Conservation (phyloP, 768 basidiomycete genomes). For the Podaxis sp. region DNA sequence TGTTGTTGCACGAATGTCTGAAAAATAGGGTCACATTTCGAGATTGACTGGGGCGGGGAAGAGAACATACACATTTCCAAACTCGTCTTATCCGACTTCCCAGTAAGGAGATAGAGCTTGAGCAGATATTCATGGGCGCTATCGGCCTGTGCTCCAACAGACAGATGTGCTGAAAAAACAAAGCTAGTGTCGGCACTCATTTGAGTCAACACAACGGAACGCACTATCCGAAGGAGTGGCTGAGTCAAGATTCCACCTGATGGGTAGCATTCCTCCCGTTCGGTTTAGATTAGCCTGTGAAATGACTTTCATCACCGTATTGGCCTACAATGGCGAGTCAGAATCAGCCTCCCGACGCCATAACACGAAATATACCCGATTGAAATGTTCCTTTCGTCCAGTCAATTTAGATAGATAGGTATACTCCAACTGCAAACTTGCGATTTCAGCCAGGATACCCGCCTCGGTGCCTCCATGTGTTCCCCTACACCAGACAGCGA, state of each 20-base stretch:
- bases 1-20: constrained; percentile 60
- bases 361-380: constrained; percentile 36
- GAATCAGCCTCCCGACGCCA: neutral
- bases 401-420: constrained; percentile 78
- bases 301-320: constrained; percentile 44
- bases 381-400: constrained; percentile 58
- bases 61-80: constrained; percentile 60
- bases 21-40: neutral
- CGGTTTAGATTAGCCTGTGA: constrained; percentile 36
- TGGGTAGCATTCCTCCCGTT: constrained; percentile 63
- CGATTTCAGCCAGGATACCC: constrained; percentile 72
- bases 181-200: neutral
- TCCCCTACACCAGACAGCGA: constrained; percentile 11
- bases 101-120: constrained; percentile 68
- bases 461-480: constrained; percentile 25
- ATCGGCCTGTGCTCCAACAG: constrained; percentile 65
- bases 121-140: constrained; percentile 77
- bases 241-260: constrained; percentile 46
- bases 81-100: constrained; percentile 51
- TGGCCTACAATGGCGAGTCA: constrained; percentile 30
- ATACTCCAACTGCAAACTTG: constrained; percentile 80
- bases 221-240: constrained; percentile 45
- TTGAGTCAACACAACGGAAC: constrained; percentile 15
- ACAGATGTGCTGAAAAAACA: constrained; percentile 33
- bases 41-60: neutral